phyloP scores from a whole-genome alignment of 805 yeast species.

The Clavispora carvajalis region DNA sequence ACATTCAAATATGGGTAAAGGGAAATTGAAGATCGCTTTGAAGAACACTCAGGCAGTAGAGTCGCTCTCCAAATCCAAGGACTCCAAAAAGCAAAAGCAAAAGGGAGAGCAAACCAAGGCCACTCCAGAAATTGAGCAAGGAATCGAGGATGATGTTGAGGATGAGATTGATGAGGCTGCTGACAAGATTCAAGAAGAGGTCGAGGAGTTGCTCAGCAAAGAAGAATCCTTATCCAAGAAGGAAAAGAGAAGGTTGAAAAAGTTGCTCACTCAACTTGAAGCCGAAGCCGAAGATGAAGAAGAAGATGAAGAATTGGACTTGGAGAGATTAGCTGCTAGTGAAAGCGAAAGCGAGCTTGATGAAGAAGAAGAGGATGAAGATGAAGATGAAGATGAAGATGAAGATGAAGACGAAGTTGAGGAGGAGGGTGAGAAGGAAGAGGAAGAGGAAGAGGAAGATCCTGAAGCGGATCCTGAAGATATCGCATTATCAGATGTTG shows the following conservation, averaged over 20 bases:
- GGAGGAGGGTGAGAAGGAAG: slow-evolving; percentile 32
- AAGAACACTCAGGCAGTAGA: slow-evolving; percentile 9
- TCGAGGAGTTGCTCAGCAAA: slow-evolving; percentile 20
- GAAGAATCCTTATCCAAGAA: slow-evolving; percentile 48
- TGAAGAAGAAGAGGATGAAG: slow-evolving; percentile 26
- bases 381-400: slow-evolving; percentile 27
- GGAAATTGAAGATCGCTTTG: slow-evolving; percentile 15
- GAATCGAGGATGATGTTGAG: slow-evolving; percentile 10
- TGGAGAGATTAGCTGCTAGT: slow-evolving; percentile 52
- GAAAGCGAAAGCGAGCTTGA: slow-evolving; percentile 42
- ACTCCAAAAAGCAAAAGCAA: neutral
- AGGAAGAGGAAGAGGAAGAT: slow-evolving; percentile 42
- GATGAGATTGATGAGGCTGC: slow-evolving; percentile 22
- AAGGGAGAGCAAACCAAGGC: neutral
- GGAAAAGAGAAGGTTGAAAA: slow-evolving; percentile 57
- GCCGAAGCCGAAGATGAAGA: slow-evolving; percentile 41
- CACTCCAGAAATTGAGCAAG: slow-evolving; percentile 10
- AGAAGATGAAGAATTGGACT: slow-evolving; percentile 45
- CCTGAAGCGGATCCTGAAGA: slow-evolving; percentile 68
- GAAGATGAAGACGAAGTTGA: slow-evolving; percentile 24
- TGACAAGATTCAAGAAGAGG: slow-evolving; percentile 29
- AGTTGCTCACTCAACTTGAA: slow-evolving; percentile 31
- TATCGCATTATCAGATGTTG: slow-evolving; percentile 84
- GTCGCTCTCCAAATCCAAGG: slow-evolving; percentile 1
- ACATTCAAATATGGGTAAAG: slow-evolving; percentile 12